A percentile compares a stretch with the other conserved stretches of the same genome.
phyloP scores from a whole-genome alignment of 257 asterid genomes.

The Rubia yunnanensis region DNA sequence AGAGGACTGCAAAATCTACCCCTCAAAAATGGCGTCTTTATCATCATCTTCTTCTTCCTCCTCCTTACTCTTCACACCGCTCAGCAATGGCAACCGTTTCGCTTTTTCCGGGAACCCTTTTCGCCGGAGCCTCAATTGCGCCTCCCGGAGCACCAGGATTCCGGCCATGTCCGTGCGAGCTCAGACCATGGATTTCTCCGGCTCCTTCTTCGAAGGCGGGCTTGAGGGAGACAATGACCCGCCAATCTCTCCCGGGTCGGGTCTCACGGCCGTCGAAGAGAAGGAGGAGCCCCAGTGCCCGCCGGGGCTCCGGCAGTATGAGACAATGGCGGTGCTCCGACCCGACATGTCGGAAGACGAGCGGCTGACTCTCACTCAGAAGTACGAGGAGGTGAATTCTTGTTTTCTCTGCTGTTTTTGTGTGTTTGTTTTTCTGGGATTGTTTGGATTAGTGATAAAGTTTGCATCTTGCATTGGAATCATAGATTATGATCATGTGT shows the following conservation, averaged over 20 bases:
- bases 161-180: slow-evolving; percentile 16
- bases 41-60: background rate
- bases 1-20: background rate
- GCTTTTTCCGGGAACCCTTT: slow-evolving; percentile 6
- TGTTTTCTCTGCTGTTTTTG: background rate
- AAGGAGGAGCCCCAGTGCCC: slow-evolving; percentile 91
- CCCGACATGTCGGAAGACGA: slow-evolving; percentile 99
- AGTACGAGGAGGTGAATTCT: slow-evolving; percentile 71
- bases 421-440: background rate
- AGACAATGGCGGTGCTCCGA: slow-evolving; percentile 73
- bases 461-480: background rate
- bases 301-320: slow-evolving; percentile 86
- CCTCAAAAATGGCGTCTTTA: slow-evolving; percentile 4
- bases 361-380: slow-evolving; percentile 77
- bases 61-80: slow-evolving; percentile 6
- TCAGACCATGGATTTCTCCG: slow-evolving; percentile 32
- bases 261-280: slow-evolving; percentile 54
- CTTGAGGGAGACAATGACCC: slow-evolving; percentile 43
- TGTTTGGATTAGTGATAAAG: background rate
- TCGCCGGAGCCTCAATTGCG: slow-evolving; percentile 6
- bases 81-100: slow-evolving; percentile 1
- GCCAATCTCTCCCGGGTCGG: slow-evolving; percentile 42
- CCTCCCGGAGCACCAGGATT: background rate
- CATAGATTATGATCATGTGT: background rate
- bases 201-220: slow-evolving; percentile 61